Percentiles rank a stretch among this genome's conserved stretches.
Conservation (phyloP, 2,329 filamentous ascomycete species). For the Botrytis fragariae region DNA sequence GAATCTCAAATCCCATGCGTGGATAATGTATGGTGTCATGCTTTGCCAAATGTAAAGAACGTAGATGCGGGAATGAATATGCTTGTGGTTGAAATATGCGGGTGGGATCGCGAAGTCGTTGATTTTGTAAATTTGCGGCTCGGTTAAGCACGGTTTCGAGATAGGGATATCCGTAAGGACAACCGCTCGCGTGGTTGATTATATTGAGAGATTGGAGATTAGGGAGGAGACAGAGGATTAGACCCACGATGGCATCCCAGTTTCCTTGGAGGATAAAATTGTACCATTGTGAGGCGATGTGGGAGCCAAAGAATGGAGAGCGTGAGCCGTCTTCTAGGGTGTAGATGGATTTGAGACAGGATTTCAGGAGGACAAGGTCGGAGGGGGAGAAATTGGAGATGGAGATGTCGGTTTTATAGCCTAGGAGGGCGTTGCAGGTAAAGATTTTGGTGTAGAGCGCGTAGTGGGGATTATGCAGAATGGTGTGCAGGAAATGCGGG, state of each 20-base stretch:
- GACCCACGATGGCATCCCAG: slow-evolving; percentile 18
- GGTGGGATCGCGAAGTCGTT: not conserved
- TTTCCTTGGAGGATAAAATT: slow-evolving; percentile 1
- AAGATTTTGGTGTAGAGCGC: slow-evolving; percentile 16
- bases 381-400: not conserved
- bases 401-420: slow-evolving; percentile 11
- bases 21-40: slow-evolving; percentile 9
- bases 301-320: not conserved
- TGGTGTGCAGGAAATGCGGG: slow-evolving; percentile 4
- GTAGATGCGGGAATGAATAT: not conserved
- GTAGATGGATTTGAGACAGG: not conserved
- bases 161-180: slow-evolving; percentile 20
- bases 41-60: slow-evolving; percentile 3
- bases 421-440: slow-evolving; percentile 12
- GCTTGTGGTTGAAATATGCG: not conserved
- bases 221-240: slow-evolving; percentile 19
- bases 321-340: not conserved
- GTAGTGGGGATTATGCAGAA: slow-evolving; percentile 4
- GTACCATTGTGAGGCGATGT: slow-evolving; percentile 3
- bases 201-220: slow-evolving; percentile 18
- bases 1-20: slow-evolving; percentile 15
- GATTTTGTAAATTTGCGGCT: slow-evolving; percentile 9
- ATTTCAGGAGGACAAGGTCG: not conserved
- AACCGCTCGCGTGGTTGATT: slow-evolving; percentile 17
- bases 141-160: slow-evolving; percentile 15